phyloP scores from a whole-genome alignment of 768 basidiomycete species.

The Suillus brevipes region DNA sequence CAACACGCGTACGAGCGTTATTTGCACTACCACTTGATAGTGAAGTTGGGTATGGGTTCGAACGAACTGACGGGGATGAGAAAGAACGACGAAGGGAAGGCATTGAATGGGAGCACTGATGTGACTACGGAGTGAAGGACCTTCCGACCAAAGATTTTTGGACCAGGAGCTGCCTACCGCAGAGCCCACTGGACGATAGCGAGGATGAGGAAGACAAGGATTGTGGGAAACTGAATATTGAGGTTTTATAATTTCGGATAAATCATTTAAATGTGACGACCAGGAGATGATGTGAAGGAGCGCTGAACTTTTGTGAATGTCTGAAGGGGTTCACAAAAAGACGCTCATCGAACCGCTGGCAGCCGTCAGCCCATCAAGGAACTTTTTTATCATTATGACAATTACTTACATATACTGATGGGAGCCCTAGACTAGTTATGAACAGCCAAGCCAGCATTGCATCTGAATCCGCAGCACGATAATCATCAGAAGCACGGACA shows the following conservation, averaged over 20 bases:
- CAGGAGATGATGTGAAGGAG: constrained; percentile 13
- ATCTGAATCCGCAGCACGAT: too few species aligned
- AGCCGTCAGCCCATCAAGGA: constrained; percentile 13
- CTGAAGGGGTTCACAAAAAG: constrained; percentile 10
- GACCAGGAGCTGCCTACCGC: constrained; percentile 51
- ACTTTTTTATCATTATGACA: background rate
- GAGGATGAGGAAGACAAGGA: constrained; percentile 32
- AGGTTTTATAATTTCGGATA: constrained; percentile 47
- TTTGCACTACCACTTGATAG: constrained; percentile 35
- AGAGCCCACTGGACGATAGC: constrained; percentile 38
- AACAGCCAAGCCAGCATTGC: too few species aligned
- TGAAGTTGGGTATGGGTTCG: constrained; percentile 61
- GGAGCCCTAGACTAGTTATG: background rate
- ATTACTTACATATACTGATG: background rate
- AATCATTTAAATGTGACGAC: constrained; percentile 21
- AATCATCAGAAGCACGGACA: background rate
- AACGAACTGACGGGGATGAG: constrained; percentile 69
- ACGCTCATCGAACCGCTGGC: background rate
- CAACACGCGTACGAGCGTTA: constrained; percentile 42
- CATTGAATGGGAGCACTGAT: constrained; percentile 33
- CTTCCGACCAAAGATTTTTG: constrained; percentile 22
- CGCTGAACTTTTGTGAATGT: constrained; percentile 2
- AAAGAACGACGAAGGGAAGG: constrained; percentile 80
- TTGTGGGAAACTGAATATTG: constrained; percentile 35
- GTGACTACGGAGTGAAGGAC: constrained; percentile 13